A percentile compares a stretch with the other conserved stretches of the same genome.
Conservation (phyloP, 2,329 filamentous ascomycete genomes). For the Chaetomiaceae sp. region DNA sequence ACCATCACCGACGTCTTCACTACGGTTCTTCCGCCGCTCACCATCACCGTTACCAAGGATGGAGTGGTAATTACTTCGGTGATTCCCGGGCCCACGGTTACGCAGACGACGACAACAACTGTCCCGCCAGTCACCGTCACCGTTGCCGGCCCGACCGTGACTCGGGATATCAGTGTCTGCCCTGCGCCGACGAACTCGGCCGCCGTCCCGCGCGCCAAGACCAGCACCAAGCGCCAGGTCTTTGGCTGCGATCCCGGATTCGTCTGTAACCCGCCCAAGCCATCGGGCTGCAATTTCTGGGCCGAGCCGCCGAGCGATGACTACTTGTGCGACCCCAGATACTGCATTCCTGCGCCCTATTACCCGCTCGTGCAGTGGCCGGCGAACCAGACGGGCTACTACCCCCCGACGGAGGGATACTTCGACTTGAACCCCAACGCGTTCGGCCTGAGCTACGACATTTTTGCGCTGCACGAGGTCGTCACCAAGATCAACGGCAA, state of each 20-base stretch:
- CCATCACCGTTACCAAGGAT: slow-evolving; percentile 24
- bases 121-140: slow-evolving; percentile 25
- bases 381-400: slow-evolving; percentile 44
- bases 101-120: slow-evolving; percentile 20
- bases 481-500: slow-evolving; percentile 32
- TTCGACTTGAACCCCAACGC: slow-evolving; percentile 59
- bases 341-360: slow-evolving; percentile 42
- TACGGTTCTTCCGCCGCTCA: slow-evolving; percentile 25
- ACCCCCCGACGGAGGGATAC: slow-evolving; percentile 50
- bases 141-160: slow-evolving; percentile 24
- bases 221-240: slow-evolving; percentile 29
- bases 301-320: slow-evolving; percentile 40
- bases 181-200: slow-evolving; percentile 39
- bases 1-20: slow-evolving; percentile 22
- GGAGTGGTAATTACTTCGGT: slow-evolving; percentile 23
- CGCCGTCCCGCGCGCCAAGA: slow-evolving; percentile 19
- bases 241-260: slow-evolving; percentile 51
- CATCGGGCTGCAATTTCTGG: slow-evolving; percentile 48
- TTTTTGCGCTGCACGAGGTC: slow-evolving; percentile 48
- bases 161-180: slow-evolving; percentile 37
- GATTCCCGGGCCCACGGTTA: slow-evolving; percentile 26
- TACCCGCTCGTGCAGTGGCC: slow-evolving; percentile 39
- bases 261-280: slow-evolving; percentile 50
- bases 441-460: slow-evolving; percentile 59
- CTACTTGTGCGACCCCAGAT: slow-evolving; percentile 42